These are phyloP conservation scores for Venturiaceae sp. DNA, from an alignment of 2,329 filamentous ascomycete genomes.

Conservation along the genomic window DNA sequence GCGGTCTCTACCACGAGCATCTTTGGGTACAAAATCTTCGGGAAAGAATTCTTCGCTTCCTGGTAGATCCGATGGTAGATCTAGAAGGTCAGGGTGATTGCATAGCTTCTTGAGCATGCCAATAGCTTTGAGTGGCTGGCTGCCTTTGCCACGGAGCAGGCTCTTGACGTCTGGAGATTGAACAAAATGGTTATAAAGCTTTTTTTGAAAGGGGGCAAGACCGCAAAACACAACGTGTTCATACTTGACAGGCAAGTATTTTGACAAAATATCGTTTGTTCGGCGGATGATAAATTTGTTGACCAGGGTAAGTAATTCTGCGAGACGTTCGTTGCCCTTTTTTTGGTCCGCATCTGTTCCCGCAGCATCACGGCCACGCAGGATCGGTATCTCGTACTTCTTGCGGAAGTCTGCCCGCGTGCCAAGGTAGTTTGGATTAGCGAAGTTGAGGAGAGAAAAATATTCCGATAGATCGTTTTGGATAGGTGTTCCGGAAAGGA, in stretches of 20 bases:
- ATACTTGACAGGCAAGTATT: slow-evolving; percentile 96
- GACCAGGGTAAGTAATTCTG: slow-evolving; percentile 72
- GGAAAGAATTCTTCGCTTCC: slow-evolving; percentile 77
- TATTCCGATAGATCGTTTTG: slow-evolving; percentile 99
- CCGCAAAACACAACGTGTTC: slow-evolving; percentile 99
- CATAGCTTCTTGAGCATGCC: slow-evolving; percentile 96
- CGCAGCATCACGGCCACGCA: slow-evolving; percentile 82
- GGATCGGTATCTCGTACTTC: slow-evolving; percentile 83
- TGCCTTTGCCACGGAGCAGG: slow-evolving; percentile 84
- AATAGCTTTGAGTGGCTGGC: slow-evolving; percentile 92
- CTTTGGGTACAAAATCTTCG: slow-evolving; percentile 80
- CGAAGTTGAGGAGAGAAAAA: slow-evolving; percentile 91
- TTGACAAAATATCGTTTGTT: slow-evolving; percentile 95
- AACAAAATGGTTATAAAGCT: slow-evolving; percentile 95
- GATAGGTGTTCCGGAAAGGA: slow-evolving; percentile 92
- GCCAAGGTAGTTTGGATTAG: slow-evolving; percentile 85
- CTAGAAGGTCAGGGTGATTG: slow-evolving; percentile 91
- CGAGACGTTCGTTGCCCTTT: slow-evolving; percentile 73
- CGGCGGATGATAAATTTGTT: slow-evolving; percentile 98
- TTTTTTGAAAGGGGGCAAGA: slow-evolving; percentile 82
- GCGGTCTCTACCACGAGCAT: slow-evolving; percentile 76
- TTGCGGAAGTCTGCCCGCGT: slow-evolving; percentile 88
- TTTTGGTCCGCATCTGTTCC: slow-evolving; percentile 74
- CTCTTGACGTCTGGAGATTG: slow-evolving; percentile 91
- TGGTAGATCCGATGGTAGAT: slow-evolving; percentile 72